Base-by-base conservation (phyloP, 1,139 yeast species). In the Pichiaceae sp. region DNA sequence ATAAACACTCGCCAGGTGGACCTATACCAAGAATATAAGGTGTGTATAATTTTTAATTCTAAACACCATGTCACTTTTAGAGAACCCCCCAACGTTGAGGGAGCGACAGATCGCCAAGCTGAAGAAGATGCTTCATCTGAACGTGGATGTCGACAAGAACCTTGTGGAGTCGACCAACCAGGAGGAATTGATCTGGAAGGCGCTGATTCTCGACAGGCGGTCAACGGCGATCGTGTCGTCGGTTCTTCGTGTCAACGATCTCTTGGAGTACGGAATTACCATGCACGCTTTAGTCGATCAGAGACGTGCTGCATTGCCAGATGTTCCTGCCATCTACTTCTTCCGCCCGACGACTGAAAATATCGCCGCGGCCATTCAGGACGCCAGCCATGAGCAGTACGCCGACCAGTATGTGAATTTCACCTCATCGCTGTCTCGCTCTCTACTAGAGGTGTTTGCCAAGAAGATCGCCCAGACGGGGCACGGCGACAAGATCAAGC, bases 291-390 rank as follows among this genome's bases (percentile, higher is more conserved):
- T 82, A 40, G 75, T 89, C 38, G 68, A 69, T 40, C 67, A 84
- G 35, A 74, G 73, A 40, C 66, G 98, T 44, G 74, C 89, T 18
- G 73, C 91, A 2, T 68, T 91, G 38, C 86, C 95, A 1, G 98
- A 91, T 51, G 97, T 89, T 7, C 96, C 97, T 1, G 98, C 78
- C 3, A 76, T 93, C 34, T 91, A 93, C 60, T 89, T 93, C 50
- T 78, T 91, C 32, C 83, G 84, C 42, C 98, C 98, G 4, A 83
- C 94, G 0, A 64, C 70, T 27, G 89, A 76, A 37, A 93, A 91
- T 54, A 66, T 91, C 34, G 62, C 72, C 32, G 54, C 62, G 19
- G 81, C 91, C 27, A 71, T 86, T 16, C 72, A 74, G 35, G 98
- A 93, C 54, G 62, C 93, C 41, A 70, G 72, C 28, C 64, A 64